Evolutionary conservation across 805 yeast genomes (phyloP).

Genomic region (Candida easanensis): DNA sequence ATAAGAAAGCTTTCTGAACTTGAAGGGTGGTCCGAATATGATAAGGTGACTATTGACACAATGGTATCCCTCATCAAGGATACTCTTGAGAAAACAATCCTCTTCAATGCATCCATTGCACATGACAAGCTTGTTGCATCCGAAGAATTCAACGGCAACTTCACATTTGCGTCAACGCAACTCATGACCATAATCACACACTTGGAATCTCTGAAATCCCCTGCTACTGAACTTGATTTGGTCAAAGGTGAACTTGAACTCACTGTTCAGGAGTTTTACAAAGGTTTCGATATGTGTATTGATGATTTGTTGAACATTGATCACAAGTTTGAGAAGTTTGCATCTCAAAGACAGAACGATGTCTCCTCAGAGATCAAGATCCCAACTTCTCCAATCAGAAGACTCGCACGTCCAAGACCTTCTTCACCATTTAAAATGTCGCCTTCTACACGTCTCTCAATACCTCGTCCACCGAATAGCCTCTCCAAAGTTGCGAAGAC

Average conservation of each 20-base stretch:
- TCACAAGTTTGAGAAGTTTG: conserved; percentile 35
- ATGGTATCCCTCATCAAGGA: conserved; percentile 43
- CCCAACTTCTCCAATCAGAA: conserved; percentile 27
- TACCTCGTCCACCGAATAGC: conserved; percentile 11
- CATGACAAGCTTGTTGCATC: conserved; percentile 45
- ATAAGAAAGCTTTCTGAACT: conserved; percentile 46
- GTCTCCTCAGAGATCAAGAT: conserved; percentile 22
- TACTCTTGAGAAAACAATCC: conserved; percentile 48
- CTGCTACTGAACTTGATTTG: conserved; percentile 11
- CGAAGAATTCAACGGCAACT: conserved; percentile 25
- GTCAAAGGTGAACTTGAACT: conserved; percentile 19
- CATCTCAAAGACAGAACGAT: conserved; percentile 22
- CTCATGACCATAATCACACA: conserved; percentile 10
- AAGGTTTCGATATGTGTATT: conserved; percentile 27
- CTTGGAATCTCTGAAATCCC: conserved; percentile 13
- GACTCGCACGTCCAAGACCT: conserved; percentile 20
- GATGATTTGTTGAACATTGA: conserved; percentile 32
- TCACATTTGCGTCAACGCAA: conserved; percentile 14
- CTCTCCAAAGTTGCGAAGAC: conserved; percentile 17
- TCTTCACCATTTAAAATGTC: conserved; percentile 23
- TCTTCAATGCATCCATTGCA: conserved; percentile 52
- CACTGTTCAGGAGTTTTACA: conserved; percentile 19
- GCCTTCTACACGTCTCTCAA: conserved; percentile 25
- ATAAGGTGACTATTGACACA: conserved; percentile 40
- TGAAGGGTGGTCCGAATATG: conserved; percentile 53